These are phyloP conservation scores for Vaccinium vitisidaea DNA, from an alignment of 148 eudicot species.

Conservation along the genomic window DNA sequence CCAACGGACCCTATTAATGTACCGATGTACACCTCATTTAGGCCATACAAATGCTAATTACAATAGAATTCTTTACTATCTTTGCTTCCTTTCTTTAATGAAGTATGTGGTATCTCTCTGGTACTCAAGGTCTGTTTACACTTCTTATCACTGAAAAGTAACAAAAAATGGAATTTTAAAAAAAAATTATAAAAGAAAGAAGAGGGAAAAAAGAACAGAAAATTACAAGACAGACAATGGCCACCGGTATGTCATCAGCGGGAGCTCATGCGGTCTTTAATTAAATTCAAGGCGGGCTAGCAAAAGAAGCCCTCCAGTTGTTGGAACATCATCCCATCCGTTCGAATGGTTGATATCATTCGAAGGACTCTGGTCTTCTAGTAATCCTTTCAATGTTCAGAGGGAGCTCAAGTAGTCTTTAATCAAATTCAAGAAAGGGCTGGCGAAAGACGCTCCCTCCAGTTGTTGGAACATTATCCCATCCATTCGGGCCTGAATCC, in stretches of 20 bases:
- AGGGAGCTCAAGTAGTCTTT: constrained; percentile 65
- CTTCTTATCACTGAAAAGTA: neutral
- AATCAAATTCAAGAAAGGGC: constrained; percentile 41
- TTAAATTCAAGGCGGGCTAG: too few relatives aligned
- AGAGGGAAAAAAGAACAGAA: neutral
- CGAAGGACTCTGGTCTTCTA: too few relatives aligned
- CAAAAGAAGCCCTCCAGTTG: too few relatives aligned
- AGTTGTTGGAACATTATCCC: constrained; percentile 65
- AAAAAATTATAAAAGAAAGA: neutral
- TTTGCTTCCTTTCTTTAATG: neutral
- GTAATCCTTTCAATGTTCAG: constrained; percentile 2
- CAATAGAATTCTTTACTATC: neutral
- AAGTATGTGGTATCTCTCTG: neutral
- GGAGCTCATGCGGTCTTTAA: too few relatives aligned
- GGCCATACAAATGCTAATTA: neutral
- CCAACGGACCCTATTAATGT: neutral
- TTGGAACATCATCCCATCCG: too few relatives aligned
- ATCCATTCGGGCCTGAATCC: constrained; percentile 91
- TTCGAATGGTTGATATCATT: too few relatives aligned
- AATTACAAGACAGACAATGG: neutral
- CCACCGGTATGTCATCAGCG: neutral
- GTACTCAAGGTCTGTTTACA: neutral
- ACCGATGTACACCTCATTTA: neutral
- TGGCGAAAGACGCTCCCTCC: constrained; percentile 41
- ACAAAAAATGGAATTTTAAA: neutral